Conservation (phyloP, 2,329 filamentous ascomycete genomes). For the Penicillium sp. region DNA sequence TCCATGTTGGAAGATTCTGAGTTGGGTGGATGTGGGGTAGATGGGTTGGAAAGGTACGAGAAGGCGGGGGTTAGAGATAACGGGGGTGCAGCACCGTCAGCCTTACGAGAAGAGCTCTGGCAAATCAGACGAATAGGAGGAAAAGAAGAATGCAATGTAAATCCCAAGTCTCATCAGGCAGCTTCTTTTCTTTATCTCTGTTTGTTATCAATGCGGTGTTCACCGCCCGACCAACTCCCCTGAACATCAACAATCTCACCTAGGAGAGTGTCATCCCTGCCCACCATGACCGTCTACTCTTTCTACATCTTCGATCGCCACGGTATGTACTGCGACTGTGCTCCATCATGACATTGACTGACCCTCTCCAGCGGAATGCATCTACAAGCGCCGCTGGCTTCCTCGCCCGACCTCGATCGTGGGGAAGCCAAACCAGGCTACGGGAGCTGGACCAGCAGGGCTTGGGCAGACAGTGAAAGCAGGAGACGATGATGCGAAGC, state of each 20-base stretch:
- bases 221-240: slow-evolving; percentile 22
- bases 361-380: slow-evolving; percentile 72
- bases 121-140: neutral
- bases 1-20: slow-evolving; percentile 6
- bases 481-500: slow-evolving; percentile 81
- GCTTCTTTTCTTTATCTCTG: slow-evolving; percentile 8
- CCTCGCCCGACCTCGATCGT: slow-evolving; percentile 48
- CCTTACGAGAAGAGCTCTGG: slow-evolving; percentile 17
- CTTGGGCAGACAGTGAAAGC: slow-evolving; percentile 44
- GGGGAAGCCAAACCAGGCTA: slow-evolving; percentile 40
- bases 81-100: slow-evolving; percentile 18
- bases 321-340: slow-evolving; percentile 53
- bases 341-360: slow-evolving; percentile 6
- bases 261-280: neutral
- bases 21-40: slow-evolving; percentile 21
- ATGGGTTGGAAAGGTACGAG: slow-evolving; percentile 7
- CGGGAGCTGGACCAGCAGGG: slow-evolving; percentile 29
- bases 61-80: slow-evolving; percentile 18
- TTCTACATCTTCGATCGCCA: slow-evolving; percentile 99
- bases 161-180: slow-evolving; percentile 12
- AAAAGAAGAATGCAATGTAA: neutral
- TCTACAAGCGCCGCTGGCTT: slow-evolving; percentile 87
- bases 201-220: slow-evolving; percentile 16
- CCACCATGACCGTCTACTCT: slow-evolving; percentile 83
- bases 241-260: slow-evolving; percentile 19